Evolutionary conservation across 805 yeast genomes (phyloP).

Genomic region (Deakozyma indianensis): DNA sequence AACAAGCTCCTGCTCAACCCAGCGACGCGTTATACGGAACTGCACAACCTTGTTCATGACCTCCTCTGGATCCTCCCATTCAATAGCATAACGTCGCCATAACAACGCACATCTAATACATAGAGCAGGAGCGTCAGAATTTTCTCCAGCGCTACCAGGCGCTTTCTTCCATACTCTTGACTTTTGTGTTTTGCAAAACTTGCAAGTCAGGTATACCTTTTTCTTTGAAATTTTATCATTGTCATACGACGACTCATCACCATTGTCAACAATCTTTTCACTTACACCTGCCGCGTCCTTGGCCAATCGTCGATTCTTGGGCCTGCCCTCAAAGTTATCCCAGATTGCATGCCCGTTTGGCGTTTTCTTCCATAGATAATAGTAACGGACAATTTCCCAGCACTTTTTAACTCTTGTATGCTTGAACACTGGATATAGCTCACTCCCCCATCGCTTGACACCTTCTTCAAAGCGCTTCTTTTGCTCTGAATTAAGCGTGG

Average conservation of each 20-base stretch:
- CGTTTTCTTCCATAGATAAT: constrained; percentile 88
- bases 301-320: constrained; percentile 34
- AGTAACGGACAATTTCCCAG: constrained; percentile 72
- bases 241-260: constrained; percentile 63
- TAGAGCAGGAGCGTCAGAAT: constrained; percentile 37
- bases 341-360: constrained; percentile 59
- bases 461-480: constrained; percentile 57
- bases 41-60: constrained; percentile 39
- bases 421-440: constrained; percentile 56
- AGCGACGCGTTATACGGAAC: constrained; percentile 31
- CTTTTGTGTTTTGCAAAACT: constrained; percentile 46
- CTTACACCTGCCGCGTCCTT: constrained; percentile 19
- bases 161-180: constrained; percentile 57
- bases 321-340: constrained; percentile 65
- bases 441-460: constrained; percentile 60
- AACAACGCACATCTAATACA: constrained; percentile 79
- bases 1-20: constrained; percentile 46
- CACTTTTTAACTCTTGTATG: constrained; percentile 60
- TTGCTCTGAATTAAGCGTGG: constrained; percentile 56
- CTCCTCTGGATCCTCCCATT: constrained; percentile 71
- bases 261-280: constrained; percentile 45
- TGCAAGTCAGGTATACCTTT: constrained; percentile 41
- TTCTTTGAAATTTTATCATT: constrained; percentile 29
- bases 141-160: constrained; percentile 39
- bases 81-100: constrained; percentile 82